phyloP scores from a whole-genome alignment of 768 basidiomycete species.

The Tricholoma sp. region DNA sequence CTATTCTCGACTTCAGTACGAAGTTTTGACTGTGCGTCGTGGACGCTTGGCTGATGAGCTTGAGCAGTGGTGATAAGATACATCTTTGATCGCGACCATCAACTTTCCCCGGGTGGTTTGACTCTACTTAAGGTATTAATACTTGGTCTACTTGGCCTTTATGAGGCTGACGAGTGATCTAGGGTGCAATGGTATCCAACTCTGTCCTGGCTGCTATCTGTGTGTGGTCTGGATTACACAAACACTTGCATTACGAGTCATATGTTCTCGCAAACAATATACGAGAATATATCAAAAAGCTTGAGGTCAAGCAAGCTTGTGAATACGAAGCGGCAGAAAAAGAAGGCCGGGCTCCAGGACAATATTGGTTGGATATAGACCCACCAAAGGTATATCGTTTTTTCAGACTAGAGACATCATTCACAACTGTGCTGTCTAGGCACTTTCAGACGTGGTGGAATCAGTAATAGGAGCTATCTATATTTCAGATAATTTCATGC shows the following conservation, averaged over 20 bases:
- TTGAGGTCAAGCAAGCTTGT: slow-evolving; percentile 40
- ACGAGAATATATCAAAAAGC: slow-evolving; percentile 42
- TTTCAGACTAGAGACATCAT: background rate
- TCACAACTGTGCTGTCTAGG: slow-evolving; percentile 33
- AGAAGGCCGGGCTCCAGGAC: slow-evolving; percentile 52
- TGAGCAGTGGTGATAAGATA: slow-evolving; percentile 65
- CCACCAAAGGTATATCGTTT: slow-evolving; percentile 62
- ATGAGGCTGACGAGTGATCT: slow-evolving; percentile 1
- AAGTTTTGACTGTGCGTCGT: slow-evolving; percentile 6
- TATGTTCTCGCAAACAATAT: slow-evolving; percentile 46
- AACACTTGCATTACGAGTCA: slow-evolving; percentile 56
- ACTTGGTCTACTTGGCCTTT: background rate
- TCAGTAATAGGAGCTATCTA: slow-evolving; percentile 76
- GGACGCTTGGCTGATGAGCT: slow-evolving; percentile 7
- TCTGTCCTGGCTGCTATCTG: slow-evolving; percentile 71
- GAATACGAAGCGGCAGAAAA: slow-evolving; percentile 42
- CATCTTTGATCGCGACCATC: slow-evolving; percentile 58
- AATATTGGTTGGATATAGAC: slow-evolving; percentile 76
- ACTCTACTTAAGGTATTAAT: slow-evolving; percentile 66
- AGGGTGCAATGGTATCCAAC: slow-evolving; percentile 88
- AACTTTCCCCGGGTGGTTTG: slow-evolving; percentile 70
- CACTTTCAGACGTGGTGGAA: slow-evolving; percentile 76
- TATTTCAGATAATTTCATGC: slow-evolving; percentile 68
- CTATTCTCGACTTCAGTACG: slow-evolving; percentile 79
- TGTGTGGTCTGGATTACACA: slow-evolving; percentile 60